Conservation (phyloP, 768 basidiomycete species). For the Suillus americanus region DNA sequence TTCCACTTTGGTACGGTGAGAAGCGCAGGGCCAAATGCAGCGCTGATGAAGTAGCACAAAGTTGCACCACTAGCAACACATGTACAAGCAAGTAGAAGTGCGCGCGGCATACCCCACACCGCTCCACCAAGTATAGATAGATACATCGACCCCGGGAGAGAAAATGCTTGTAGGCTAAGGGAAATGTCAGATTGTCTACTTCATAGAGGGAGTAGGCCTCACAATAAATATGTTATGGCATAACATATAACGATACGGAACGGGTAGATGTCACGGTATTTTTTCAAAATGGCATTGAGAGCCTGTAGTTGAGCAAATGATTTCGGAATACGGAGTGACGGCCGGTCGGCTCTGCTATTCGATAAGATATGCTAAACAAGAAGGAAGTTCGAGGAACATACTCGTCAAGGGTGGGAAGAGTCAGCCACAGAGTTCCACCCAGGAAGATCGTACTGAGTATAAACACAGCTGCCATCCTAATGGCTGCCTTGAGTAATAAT, state of each 20-base stretch:
- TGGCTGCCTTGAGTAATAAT: constrained; percentile 74
- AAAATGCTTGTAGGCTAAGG: constrained; percentile 89
- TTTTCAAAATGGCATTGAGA: constrained; percentile 83
- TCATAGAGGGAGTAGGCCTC: constrained; percentile 33
- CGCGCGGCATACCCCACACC: constrained; percentile 86
- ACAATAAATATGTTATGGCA: constrained; percentile 91
- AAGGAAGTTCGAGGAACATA: constrained; percentile 38
- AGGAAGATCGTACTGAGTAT: constrained; percentile 65
- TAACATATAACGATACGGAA: constrained; percentile 85
- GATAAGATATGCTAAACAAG: constrained; percentile 10
- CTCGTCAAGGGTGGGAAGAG: constrained; percentile 78
- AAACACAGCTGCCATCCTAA: constrained; percentile 85
- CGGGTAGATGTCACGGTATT: constrained; percentile 89
- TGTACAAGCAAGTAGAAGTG: constrained; percentile 86
- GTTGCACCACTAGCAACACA: constrained; percentile 91
- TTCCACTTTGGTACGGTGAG: constrained; percentile 86
- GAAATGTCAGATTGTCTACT: constrained; percentile 10
- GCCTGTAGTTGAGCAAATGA: constrained; percentile 85
- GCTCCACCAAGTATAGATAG: constrained; percentile 95
- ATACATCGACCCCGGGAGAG: constrained; percentile 97
- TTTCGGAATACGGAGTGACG: constrained; percentile 77
- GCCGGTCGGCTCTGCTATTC: constrained; percentile 66
- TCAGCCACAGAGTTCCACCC: constrained; percentile 75
- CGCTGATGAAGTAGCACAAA: constrained; percentile 89
- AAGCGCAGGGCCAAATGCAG: constrained; percentile 89